These are phyloP conservation scores for Coffea humblotiana DNA, from an alignment of 305 asterid genomes.

Conservation along the genomic window DNA sequence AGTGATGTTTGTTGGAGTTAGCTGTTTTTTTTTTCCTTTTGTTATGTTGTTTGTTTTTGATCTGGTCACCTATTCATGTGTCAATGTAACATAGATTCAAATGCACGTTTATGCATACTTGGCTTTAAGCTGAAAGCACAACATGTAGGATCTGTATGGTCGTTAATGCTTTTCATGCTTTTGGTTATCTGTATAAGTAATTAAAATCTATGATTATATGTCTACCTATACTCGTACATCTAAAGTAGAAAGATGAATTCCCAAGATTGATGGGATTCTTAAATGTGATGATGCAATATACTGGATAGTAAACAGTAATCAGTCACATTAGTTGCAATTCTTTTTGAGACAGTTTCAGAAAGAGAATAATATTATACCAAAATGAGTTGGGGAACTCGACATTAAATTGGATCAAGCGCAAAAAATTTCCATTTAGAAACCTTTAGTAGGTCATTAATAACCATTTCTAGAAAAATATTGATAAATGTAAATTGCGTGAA, in stretches of 20 bases:
- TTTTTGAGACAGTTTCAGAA: too few relatives aligned
- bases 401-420: neutral
- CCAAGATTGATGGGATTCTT: neutral
- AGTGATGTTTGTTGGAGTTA: neutral
- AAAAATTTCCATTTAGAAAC: neutral
- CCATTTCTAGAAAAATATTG: neutral
- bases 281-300: neutral
- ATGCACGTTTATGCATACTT: neutral
- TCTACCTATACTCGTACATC: neutral
- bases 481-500: neutral
- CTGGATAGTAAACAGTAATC: neutral
- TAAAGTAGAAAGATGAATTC: neutral
- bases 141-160: neutral
- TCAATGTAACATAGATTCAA: neutral
- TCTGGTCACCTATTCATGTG: too few relatives aligned
- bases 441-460: neutral
- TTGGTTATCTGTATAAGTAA: too few relatives aligned
- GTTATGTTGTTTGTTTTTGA: too few relatives aligned
- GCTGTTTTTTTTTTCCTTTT: neutral
- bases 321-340: neutral
- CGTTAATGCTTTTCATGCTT: neutral
- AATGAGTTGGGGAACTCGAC: neutral
- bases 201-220: too few relatives aligned
- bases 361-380: neutral
- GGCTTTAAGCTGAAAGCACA: neutral